phyloP scores from a whole-genome alignment of 495 filamentous ascomycete genomes.

The Trichoderma erinaceum region DNA sequence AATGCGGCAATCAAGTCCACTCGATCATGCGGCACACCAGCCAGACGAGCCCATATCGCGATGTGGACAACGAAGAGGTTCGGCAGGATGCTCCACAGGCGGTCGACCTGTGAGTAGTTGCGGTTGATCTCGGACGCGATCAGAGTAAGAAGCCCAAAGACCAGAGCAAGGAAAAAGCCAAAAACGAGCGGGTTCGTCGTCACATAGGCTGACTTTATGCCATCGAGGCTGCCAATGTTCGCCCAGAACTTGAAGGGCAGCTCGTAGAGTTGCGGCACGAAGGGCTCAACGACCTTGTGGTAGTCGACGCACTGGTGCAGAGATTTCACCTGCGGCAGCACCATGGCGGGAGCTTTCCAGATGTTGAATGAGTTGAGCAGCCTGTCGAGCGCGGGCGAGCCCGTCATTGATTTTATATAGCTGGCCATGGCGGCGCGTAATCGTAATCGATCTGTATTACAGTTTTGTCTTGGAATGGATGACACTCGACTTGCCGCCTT shows the following conservation, averaged over 20 bases:
- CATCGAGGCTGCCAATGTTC: constrained; percentile 47
- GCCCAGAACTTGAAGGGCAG: constrained; percentile 59
- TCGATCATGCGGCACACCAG: constrained; percentile 62
- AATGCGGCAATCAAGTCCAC: constrained; percentile 69
- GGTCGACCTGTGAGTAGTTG: constrained; percentile 93
- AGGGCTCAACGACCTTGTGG: constrained; percentile 62
- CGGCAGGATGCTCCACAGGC: constrained; percentile 84
- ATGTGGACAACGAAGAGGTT: constrained; percentile 87
- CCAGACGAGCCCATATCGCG: constrained; percentile 66
- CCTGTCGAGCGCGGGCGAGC: neutral
- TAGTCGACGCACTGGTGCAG: constrained; percentile 69
- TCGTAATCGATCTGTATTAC: neutral
- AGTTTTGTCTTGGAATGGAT: neutral
- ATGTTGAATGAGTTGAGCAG: neutral
- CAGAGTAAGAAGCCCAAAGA: constrained; percentile 62
- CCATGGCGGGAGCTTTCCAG: constrained; percentile 40
- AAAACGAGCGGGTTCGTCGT: constrained; percentile 81
- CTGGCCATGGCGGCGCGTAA: neutral
- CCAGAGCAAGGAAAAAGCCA: constrained; percentile 64
- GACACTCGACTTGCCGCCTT: no score
- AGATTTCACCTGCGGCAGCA: constrained; percentile 61
- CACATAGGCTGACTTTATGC: constrained; percentile 63
- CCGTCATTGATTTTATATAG: constrained; percentile 9
- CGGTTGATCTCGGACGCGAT: constrained; percentile 73
- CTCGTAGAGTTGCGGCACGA: constrained; percentile 67